Evolutionary conservation across 169 alveolate genomes (phyloP).

Genomic region (Perkinsus marinus): DNA sequence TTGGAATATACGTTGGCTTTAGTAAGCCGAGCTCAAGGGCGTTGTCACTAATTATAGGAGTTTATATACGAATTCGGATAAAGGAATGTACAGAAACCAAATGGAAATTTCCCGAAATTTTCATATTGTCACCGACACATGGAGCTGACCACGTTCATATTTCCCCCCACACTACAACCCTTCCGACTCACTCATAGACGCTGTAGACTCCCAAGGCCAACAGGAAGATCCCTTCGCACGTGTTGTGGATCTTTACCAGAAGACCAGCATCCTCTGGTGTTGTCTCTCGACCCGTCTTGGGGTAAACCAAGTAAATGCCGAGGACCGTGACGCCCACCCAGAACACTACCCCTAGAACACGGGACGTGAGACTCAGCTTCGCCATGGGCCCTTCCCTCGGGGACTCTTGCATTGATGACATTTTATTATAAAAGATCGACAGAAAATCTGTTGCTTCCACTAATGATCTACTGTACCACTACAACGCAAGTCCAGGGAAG

Average conservation of each 20-base stretch:
- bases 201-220: not conserved
- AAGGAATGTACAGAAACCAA: too few species aligned
- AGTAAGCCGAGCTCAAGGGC: too few species aligned
- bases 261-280: not conserved
- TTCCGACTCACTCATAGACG: not conserved
- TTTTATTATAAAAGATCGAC: not conserved
- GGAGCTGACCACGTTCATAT: not conserved
- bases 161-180: not conserved
- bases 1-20: too few species aligned
- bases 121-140: too few species aligned
- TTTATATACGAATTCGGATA: too few species aligned
- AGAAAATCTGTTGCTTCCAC: not conserved
- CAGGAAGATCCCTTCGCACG: not conserved
- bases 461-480: too few species aligned
- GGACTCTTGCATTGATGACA: not conserved
- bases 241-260: not conserved
- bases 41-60: too few species aligned
- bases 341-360: not conserved
- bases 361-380: not conserved
- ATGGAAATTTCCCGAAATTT: too few species aligned
- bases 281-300: not conserved
- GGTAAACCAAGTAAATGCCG: not conserved
- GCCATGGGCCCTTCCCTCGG: not conserved
- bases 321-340: not conserved
- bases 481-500: too few species aligned